Evolutionary conservation across 495 filamentous ascomycete species (phyloP).

Genomic region (Glonium stellatum): DNA sequence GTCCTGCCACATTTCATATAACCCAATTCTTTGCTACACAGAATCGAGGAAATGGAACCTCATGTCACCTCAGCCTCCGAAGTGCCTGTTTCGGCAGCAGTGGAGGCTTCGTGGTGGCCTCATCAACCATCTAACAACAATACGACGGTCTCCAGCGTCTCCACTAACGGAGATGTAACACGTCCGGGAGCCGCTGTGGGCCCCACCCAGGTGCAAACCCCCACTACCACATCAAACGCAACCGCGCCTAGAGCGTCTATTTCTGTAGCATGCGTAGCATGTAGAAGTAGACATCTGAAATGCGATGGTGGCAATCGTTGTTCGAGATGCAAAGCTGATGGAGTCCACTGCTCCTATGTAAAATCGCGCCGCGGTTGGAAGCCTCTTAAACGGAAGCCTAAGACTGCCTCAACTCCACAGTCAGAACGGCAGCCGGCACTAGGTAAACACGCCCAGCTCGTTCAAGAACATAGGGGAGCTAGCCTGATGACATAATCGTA

Average conservation of each 20-base stretch:
- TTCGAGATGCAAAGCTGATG: slow-evolving; percentile 26
- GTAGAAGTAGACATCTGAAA: slow-evolving; percentile 50
- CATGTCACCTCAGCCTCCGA: slow-evolving; percentile 8
- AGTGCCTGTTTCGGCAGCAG: slow-evolving; percentile 10
- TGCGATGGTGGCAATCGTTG: slow-evolving; percentile 30
- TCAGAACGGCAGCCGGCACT: background rate
- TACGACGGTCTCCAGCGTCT: slow-evolving; percentile 14
- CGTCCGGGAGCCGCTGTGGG: slow-evolving; percentile 8
- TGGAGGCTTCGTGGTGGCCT: slow-evolving; percentile 20
- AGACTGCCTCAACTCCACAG: background rate
- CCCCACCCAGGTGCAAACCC: slow-evolving; percentile 10
- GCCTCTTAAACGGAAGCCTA: slow-evolving; percentile 22
- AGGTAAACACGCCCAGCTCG: slow-evolving; percentile 7
- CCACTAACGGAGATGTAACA: slow-evolving; percentile 13
- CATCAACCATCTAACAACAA: slow-evolving; percentile 14
- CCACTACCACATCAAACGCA: slow-evolving; percentile 3
- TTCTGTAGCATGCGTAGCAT: slow-evolving; percentile 47
- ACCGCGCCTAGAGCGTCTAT: slow-evolving; percentile 19
- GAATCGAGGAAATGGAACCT: slow-evolving; percentile 14
- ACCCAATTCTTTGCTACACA: no score
- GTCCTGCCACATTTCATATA: no score
- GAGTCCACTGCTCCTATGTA: slow-evolving; percentile 30
- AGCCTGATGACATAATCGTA: slow-evolving; percentile 11
- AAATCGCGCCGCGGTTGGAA: slow-evolving; percentile 30
- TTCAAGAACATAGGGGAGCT: background rate